A percentile compares a stretch with the other conserved stretches of the same genome.
These are phyloP conservation scores for Solanum ahanhuiri DNA, from an alignment of 257 asterid species.

Conservation along the genomic window DNA sequence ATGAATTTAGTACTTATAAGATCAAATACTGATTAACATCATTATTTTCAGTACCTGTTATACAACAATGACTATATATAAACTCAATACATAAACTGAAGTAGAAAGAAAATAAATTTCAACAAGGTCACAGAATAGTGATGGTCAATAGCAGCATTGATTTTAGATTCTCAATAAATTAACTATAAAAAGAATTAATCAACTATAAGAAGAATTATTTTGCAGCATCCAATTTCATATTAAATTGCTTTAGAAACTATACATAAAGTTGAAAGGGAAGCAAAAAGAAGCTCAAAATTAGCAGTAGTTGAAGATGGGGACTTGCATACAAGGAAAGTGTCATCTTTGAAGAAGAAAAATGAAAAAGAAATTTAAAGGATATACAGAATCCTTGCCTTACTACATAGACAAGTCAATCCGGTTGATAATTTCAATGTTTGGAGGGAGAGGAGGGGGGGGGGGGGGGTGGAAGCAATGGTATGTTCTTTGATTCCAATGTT, in stretches of 20 bases:
- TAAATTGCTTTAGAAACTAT: background rate
- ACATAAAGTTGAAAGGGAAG: background rate
- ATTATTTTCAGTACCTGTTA: background rate
- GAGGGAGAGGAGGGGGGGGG: background rate
- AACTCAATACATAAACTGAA: background rate
- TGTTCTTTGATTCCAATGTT: background rate
- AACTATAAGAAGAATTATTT: background rate
- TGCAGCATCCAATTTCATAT: background rate
- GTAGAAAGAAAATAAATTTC: background rate
- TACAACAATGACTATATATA: background rate
- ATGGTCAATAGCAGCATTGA: background rate
- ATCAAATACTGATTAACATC: background rate
- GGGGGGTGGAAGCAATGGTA: background rate
- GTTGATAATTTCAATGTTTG: background rate
- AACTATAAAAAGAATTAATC: background rate
- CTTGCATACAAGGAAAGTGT: background rate
- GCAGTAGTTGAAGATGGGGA: background rate
- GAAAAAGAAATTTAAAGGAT: background rate
- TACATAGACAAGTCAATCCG: background rate
- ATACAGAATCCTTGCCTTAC: background rate
- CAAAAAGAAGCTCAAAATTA: background rate
- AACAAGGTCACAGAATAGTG: background rate
- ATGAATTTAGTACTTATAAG: background rate
- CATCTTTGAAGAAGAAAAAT: background rate
- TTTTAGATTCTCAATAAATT: background rate